These are phyloP conservation scores for Lipomyces mesembrius DNA, from an alignment of 805 yeast species.

Conservation along the genomic window DNA sequence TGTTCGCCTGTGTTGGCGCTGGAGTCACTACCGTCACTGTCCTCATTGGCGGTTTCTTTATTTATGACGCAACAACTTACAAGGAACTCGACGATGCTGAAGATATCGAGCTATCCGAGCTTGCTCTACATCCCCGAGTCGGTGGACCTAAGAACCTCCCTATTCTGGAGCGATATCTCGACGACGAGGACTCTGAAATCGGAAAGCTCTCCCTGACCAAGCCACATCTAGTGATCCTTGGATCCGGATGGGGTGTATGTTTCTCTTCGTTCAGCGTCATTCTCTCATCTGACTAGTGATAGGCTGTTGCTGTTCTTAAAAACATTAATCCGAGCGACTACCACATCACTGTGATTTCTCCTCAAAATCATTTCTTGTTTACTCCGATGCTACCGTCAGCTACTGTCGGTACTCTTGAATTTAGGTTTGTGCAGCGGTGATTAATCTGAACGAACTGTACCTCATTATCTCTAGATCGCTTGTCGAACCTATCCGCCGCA, in stretches of 20 bases:
- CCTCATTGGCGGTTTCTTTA: conserved; percentile 57
- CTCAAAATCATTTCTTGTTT: conserved; percentile 89
- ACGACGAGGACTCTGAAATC: conserved; percentile 58
- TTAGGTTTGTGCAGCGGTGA: conserved; percentile 12
- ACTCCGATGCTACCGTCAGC: conserved; percentile 93
- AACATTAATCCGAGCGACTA: conserved; percentile 81
- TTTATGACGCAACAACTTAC: conserved; percentile 72
- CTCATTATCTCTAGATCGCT: conserved; percentile 55
- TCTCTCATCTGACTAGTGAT: conserved; percentile 1
- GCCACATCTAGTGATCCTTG: conserved; percentile 56
- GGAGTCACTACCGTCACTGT: conserved; percentile 52
- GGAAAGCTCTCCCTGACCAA: conserved; percentile 25
- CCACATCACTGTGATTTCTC: conserved; percentile 88
- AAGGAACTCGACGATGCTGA: conserved; percentile 47
- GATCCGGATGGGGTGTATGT: conserved; percentile 81
- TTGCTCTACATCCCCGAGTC: conserved; percentile 58
- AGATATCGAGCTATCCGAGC: conserved; percentile 55
- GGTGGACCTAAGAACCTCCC: conserved; percentile 80
- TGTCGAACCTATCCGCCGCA: conserved; percentile 65
- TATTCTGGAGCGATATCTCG: conserved; percentile 59
- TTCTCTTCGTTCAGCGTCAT: background rate
- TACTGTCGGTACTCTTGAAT: conserved; percentile 78
- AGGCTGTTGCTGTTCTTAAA: conserved; percentile 75
- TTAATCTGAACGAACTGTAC: background rate
- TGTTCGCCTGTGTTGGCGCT: conserved; percentile 44